A percentile compares a stretch with the other conserved stretches of the same genome.
These are phyloP conservation scores for Phtheirospermum japonicum DNA, from an alignment of 257 asterid species.

Conservation along the genomic window DNA sequence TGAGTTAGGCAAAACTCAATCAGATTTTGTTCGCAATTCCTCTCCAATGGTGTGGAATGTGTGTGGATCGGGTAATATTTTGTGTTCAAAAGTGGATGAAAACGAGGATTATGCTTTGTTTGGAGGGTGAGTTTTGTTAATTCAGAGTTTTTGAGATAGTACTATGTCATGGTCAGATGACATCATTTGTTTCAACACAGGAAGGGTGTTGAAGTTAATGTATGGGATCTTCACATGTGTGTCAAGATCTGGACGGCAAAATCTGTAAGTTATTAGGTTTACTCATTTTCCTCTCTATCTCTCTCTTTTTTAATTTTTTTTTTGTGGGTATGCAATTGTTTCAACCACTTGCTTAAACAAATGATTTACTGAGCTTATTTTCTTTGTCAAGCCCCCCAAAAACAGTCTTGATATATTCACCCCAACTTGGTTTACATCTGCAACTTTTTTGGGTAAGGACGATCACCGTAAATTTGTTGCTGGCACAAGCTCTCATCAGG, in stretches of 20 bases:
- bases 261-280: conserved; percentile 54
- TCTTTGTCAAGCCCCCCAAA: conserved; percentile 67
- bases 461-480: conserved; percentile 88
- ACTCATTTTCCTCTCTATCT: conserved; percentile 18
- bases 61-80: conserved; percentile 66
- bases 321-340: conserved; percentile 1
- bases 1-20: conserved; percentile 39
- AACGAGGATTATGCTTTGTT: conserved; percentile 66
- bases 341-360: conserved; percentile 11
- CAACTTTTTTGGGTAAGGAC: conserved; percentile 71
- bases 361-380: conserved; percentile 24
- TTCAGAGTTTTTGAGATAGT: conserved; percentile 8
- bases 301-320: no score
- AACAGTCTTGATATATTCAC: conserved; percentile 78
- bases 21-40: conserved; percentile 39
- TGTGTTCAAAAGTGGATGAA: conserved; percentile 63
- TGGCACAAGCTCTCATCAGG: conserved; percentile 89
- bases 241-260: conserved; percentile 72
- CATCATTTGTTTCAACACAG: conserved; percentile 36
- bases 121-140: conserved; percentile 74
- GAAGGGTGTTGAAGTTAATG: conserved; percentile 84
- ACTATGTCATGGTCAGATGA: conserved; percentile 4
- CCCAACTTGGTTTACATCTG: conserved; percentile 88
- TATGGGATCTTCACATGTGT: conserved; percentile 72
- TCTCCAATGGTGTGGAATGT: conserved; percentile 53